phyloP scores from a whole-genome alignment of 768 basidiomycete genomes.

The Tylopilus plumbeoviolaceoides region DNA sequence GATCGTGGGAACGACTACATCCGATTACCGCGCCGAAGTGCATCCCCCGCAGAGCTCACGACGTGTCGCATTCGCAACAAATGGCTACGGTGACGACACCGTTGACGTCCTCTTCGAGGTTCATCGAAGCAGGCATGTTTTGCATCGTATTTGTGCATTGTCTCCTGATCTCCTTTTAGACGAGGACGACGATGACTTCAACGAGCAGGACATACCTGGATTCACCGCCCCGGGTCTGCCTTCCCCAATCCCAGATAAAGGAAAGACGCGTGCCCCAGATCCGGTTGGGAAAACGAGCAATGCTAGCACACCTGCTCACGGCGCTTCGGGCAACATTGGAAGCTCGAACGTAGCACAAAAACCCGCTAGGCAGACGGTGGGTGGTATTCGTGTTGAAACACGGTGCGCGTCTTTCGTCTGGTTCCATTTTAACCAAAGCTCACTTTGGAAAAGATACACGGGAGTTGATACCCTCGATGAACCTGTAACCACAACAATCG shows the following conservation, averaged over 20 bases:
- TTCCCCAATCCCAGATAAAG: conserved; percentile 54
- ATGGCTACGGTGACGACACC: conserved; percentile 40
- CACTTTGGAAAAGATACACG: conserved; percentile 47
- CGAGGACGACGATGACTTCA: conserved; percentile 72
- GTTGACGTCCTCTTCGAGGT: conserved; percentile 62
- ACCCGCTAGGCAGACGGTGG: conserved; percentile 60
- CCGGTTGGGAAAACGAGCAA: conserved; percentile 43
- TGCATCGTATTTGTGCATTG: not conserved
- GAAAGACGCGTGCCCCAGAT: conserved; percentile 62
- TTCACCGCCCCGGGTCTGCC: conserved; percentile 64
- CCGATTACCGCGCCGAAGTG: conserved; percentile 4
- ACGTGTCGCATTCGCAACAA: not conserved
- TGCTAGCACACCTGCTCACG: conserved; percentile 32
- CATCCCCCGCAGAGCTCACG: not conserved
- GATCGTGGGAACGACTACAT: conserved; percentile 15
- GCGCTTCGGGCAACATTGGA: conserved; percentile 71
- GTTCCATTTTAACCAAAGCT: not conserved
- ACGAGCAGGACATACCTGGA: conserved; percentile 78
- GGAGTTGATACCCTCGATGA: conserved; percentile 90
- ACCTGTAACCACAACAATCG: conserved; percentile 85
- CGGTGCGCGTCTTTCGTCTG: conserved; percentile 46
- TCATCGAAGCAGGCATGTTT: conserved; percentile 69
- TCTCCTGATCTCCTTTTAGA: conserved; percentile 34
- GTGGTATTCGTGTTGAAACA: conserved; percentile 87
- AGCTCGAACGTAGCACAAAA: conserved; percentile 41